Evolutionary conservation across 192 early-diverging fungal genomes (phyloP).

Genomic region (Oehlia diaphana): DNA sequence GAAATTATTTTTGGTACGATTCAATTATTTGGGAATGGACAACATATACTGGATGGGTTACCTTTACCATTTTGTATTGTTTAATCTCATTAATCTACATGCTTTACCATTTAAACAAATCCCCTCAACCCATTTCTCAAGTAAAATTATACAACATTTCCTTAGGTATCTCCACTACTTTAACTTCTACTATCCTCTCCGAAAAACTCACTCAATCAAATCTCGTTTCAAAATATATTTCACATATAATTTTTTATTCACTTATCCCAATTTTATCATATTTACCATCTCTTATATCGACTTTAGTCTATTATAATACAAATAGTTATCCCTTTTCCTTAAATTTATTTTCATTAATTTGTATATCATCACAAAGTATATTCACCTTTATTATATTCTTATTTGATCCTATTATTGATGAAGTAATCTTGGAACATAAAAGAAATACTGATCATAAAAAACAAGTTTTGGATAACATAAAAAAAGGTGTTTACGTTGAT

Average conservation of each 20-base stretch:
- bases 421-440: neutral
- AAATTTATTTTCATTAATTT: neutral
- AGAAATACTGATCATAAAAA: neutral
- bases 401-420: neutral
- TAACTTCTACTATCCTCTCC: too few relatives aligned
- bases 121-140: neutral
- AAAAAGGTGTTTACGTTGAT: neutral
- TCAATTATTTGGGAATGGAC: neutral
- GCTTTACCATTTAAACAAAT: neutral
- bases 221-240: neutral
- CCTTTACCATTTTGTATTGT: neutral
- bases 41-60: neutral
- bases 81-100: neutral
- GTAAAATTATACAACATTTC: neutral
- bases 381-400: neutral
- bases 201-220: neutral
- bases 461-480: neutral
- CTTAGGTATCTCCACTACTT: too few relatives aligned
- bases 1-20: neutral
- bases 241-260: neutral
- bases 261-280: neutral
- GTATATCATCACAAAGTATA: neutral
- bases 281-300: neutral
- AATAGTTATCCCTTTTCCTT: neutral
- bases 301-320: neutral